Base-by-base conservation (phyloP, 768 basidiomycete genomes). In the Podaxis sp. region DNA sequence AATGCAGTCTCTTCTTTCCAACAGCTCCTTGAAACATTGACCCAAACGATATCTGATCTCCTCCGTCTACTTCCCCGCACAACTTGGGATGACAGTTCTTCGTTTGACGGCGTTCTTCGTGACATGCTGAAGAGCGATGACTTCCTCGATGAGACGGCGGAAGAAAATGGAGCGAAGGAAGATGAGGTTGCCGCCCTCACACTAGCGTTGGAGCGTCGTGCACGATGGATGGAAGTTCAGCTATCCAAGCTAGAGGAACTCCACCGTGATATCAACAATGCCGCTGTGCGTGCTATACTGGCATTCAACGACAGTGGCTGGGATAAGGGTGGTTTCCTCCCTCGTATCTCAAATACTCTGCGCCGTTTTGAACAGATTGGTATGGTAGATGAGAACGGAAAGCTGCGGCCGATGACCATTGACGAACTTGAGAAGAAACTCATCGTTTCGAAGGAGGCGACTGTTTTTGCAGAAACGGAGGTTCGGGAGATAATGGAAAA, bases 191-290 rank as follows among this genome's bases (percentile, higher is more conserved):
- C 88, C 2, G 89, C 89, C 16, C 75, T 94, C 62, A 94, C 91
- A 1, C 76, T 89, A 52, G 91, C 91, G 6, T 81, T 95, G 48
- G 91, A 93, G 70, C 87, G 90, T 62, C 89, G 93, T n/a, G 93
- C 92, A 14, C 81, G 90, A 46, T 95, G 92, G 91, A 93, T 95
- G 90, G 91, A 94, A 72, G 89, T 92, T 21, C 92, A 93, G 71
- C 73, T 95, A 16, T 90, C 90, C 0, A 93, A 94, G 70, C 77
- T 95, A 37, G 92, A 95, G 71, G 92, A 92, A 67, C 78, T 94
- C 36, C 92, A 95, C 65, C 88, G 90, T 28, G 92, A 94, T 65
- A 93, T 94, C 74, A 95, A 94, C 72, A 90, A 85, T 2, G 92
- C 92, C 5, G 91, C 91, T 3, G 90, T 93, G 27, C 82, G 88